Base-by-base conservation (phyloP, 768 basidiomycete species). In the Rubroboletus pulcherrimus region DNA sequence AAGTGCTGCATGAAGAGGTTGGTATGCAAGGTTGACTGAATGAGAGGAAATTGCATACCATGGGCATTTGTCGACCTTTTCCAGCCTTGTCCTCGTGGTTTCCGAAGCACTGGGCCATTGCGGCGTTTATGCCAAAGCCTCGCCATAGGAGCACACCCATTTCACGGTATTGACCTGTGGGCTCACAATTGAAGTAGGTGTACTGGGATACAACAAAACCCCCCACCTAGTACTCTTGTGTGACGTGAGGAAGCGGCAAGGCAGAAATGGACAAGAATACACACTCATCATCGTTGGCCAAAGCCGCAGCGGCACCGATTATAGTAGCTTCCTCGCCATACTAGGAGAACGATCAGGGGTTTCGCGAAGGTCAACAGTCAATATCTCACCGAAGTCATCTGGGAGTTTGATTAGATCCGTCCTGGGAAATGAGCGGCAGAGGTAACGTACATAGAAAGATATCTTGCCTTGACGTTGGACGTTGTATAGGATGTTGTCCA, bases 401-500 rank as follows among this genome's bases (percentile, higher is more conserved):
- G 65, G 40, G 24, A 11, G 31, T 40, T 47, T 48, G 45, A 47
- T 60, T 24, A 56, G 52, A 51, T 57, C 49, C 51, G 47, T 7
- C 38, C 24, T 10, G 41, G 43, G 30, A 56, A 54, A 54, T 53
- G 50, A 30, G 31, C 26, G 41, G 37, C 14, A 37, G 17, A 24
- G 9, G 45, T 38, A 21, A 74, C 87, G 63, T 67, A 91, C 92
- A 68, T 92, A 93, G 71, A 93, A 93, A 5, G 89, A 89, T 61
- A 92, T 92, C 72, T 91, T 92, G 29, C 94, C 94, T 70, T 98
- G 94, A 8, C 94, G 83, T 67, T 98, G 94, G 9, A 94, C 85
- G 63, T 94, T 94, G 72, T 93, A 91, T 15, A 98, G 78, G 35
- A 96, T 77, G 61, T 86, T 93, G 74, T 97, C 94, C 68, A 95